These are phyloP conservation scores for Zymoseptoria passerinii DNA, from an alignment of 2,329 filamentous ascomycete species.

Conservation along the genomic window DNA sequence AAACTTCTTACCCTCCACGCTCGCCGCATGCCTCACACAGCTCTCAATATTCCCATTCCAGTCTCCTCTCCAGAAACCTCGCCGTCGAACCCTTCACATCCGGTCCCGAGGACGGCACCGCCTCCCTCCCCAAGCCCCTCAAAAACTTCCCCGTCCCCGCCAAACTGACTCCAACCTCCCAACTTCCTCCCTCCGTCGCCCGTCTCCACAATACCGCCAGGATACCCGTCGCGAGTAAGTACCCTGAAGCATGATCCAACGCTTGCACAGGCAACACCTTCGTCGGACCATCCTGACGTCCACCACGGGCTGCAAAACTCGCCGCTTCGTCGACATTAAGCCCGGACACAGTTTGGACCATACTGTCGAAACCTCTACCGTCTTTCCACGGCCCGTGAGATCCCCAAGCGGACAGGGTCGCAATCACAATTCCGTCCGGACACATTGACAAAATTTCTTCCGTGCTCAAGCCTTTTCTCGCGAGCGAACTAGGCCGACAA, in stretches of 20 bases:
- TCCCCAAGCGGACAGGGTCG: slow-evolving; percentile 48
- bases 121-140: slow-evolving; percentile 45
- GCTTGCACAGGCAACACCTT: slow-evolving; percentile 44
- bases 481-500: slow-evolving; percentile 43
- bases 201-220: slow-evolving; percentile 44
- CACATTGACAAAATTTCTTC: slow-evolving; percentile 34
- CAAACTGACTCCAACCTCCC: slow-evolving; percentile 48
- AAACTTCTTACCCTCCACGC: slow-evolving; percentile 38
- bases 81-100: slow-evolving; percentile 35
- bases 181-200: slow-evolving; percentile 40
- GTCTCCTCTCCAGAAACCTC: slow-evolving; percentile 39
- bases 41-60: slow-evolving; percentile 40
- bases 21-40: slow-evolving; percentile 44
- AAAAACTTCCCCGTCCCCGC: slow-evolving; percentile 50
- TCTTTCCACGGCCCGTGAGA: slow-evolving; percentile 39
- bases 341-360: slow-evolving; percentile 48
- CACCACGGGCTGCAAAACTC: slow-evolving; percentile 30
- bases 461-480: slow-evolving; percentile 35
- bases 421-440: slow-evolving; percentile 39
- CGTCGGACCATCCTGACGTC: slow-evolving; percentile 28
- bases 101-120: slow-evolving; percentile 43
- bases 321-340: slow-evolving; percentile 50
- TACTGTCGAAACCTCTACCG: slow-evolving; percentile 48
- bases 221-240: slow-evolving; percentile 47
- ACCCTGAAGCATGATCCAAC: slow-evolving; percentile 49